Conservation (phyloP, 2,329 filamentous ascomycete species). For the Fonsecaea pedrosoi region DNA sequence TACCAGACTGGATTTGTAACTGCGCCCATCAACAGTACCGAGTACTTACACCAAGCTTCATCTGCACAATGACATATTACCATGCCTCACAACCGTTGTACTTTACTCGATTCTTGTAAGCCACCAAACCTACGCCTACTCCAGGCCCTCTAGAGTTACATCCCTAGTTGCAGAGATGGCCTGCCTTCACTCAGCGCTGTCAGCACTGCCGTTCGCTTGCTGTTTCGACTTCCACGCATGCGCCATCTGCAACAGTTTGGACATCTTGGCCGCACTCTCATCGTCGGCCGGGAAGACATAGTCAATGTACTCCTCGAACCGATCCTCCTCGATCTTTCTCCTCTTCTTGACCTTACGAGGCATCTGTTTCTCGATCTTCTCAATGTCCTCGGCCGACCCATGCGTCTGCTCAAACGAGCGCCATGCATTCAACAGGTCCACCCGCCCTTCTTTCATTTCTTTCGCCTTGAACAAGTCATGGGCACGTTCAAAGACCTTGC, state of each 20-base stretch:
- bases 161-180: neutral
- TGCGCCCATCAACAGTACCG: too few species aligned
- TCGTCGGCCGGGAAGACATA: slow-evolving; percentile 98
- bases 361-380: slow-evolving; percentile 90
- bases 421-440: slow-evolving; percentile 89
- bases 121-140: too few species aligned
- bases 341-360: slow-evolving; percentile 86
- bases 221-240: slow-evolving; percentile 81
- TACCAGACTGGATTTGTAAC: too few species aligned
- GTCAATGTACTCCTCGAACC: slow-evolving; percentile 95
- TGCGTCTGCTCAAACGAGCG: slow-evolving; percentile 88
- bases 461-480: slow-evolving; percentile 86
- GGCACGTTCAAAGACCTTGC: slow-evolving; percentile 83
- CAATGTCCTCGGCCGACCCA: slow-evolving; percentile 75
- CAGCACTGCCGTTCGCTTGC: slow-evolving; percentile 39
- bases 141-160: neutral
- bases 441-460: slow-evolving; percentile 91
- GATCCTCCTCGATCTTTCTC: slow-evolving; percentile 87
- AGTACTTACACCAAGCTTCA: too few species aligned
- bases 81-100: too few species aligned
- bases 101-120: too few species aligned
- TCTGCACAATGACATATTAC: too few species aligned
- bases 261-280: slow-evolving; percentile 80
- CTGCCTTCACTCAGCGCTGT: slow-evolving; percentile 15
- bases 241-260: slow-evolving; percentile 82